Conservation (phyloP, 306 rosid species). For the Dalbergia cochinchinensis region DNA sequence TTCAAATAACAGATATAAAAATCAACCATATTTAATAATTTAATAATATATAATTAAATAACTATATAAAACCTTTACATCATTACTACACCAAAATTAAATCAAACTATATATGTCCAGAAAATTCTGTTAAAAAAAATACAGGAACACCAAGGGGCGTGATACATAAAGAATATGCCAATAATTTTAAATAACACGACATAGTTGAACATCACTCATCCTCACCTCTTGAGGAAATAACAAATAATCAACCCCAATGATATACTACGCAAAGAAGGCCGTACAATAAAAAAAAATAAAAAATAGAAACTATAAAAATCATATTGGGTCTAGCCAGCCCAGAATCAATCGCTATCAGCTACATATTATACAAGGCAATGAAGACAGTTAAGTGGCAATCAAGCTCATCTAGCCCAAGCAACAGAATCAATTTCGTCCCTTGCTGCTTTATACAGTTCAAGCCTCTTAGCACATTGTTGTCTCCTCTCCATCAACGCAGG, state of each 20-base stretch:
- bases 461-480: conserved; percentile 84
- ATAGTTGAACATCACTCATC: too few species aligned
- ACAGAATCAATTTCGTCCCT: conserved; percentile 96
- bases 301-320: conserved; percentile 12
- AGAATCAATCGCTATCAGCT: conserved; percentile 35
- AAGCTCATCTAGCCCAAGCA: conserved; percentile 76
- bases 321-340: conserved; percentile 16
- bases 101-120: too few species aligned
- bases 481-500: conserved; percentile 96
- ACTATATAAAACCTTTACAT: too few species aligned
- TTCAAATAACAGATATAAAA: too few species aligned
- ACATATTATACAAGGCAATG: conserved; percentile 39
- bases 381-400: neutral
- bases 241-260: neutral
- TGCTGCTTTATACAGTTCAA: conserved; percentile 90
- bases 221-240: neutral
- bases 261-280: neutral
- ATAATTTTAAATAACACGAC: neutral
- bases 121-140: too few species aligned
- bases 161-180: too few species aligned
- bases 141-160: too few species aligned
- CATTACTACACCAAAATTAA: too few species aligned
- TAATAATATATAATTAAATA: too few species aligned
- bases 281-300: neutral
- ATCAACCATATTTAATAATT: too few species aligned